Base-by-base conservation (phyloP, 176 grass and related monocot species). In the Neostapfia colusana region DNA sequence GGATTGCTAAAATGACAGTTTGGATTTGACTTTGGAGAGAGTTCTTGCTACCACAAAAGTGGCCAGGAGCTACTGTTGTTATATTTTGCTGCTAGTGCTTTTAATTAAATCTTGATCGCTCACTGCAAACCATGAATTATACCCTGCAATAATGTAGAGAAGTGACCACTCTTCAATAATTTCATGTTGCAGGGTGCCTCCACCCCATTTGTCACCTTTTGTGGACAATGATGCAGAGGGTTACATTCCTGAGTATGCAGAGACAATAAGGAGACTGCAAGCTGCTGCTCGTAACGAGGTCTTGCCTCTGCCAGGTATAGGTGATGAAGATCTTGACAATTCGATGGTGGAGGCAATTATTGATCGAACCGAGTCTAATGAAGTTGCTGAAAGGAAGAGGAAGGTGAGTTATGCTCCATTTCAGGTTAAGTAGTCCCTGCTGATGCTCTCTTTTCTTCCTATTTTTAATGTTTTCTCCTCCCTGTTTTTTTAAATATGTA, bases 161-260 rank as follows among this genome's bases (percentile, higher is more conserved):
- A 44, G 0, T 66, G 31, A 5, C 39, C 18, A 59, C 65, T 56
- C 21, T 59, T 53, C 75, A 38, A 63, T 67, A 37, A 14, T 11
- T 86, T 12, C 31, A 61, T 65, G 43, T 89, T 77, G 80, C 77
- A 99, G 95, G 77, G 85, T 92, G 58, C 95, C 95, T 67, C 95
- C 95, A 63, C 91, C 95, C 63, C 95, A 99, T 92, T 74, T 95
- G 72, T 99, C 95, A 66, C 95, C 95, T 70, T 99, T 99, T 85
- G 89, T 99, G 64, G 95, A 99, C 83, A 89, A 99, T 57, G 89
- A 92, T 43, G 85, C 88, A n/a, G 95, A 99, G 82, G 95, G 95
- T 53, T 95, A 99, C 69, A 66, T 99, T 73, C 95, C 91, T 63
- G 95, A 99, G 64, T 99, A 99, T 82, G 91, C 91, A 18, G 89